These are phyloP conservation scores for Albifimbria verrucaria DNA, from an alignment of 2,329 filamentous ascomycete species.

Conservation along the genomic window DNA sequence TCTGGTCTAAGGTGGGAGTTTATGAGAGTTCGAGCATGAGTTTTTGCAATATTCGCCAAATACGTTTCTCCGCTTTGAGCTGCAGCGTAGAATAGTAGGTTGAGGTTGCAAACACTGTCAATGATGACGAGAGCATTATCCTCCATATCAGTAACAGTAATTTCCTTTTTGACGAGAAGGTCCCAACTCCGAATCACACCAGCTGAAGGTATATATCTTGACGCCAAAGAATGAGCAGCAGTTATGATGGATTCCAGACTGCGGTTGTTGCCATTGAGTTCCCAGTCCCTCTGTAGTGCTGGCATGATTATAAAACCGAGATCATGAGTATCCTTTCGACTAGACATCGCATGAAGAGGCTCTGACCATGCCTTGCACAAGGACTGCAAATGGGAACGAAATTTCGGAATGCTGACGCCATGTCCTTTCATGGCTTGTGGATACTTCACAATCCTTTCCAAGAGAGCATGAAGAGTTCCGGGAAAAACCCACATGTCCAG, in stretches of 20 bases:
- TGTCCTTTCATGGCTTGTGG: conserved; percentile 12
- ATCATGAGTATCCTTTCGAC: conserved; percentile 49
- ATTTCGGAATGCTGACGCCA: conserved; percentile 3
- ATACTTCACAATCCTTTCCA: conserved; percentile 29
- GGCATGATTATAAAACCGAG: conserved; percentile 52
- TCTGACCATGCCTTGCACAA: conserved; percentile 1
- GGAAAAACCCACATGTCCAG: conserved; percentile 43
- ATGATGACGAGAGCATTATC: conserved; percentile 36
- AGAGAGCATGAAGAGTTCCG: conserved; percentile 28
- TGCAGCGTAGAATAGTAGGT: conserved; percentile 35
- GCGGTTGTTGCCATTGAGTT: conserved; percentile 36
- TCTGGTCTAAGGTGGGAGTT: conserved; percentile 35
- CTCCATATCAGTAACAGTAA: conserved; percentile 21
- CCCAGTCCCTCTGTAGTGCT: conserved; percentile 42
- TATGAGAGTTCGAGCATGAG: conserved; percentile 36
- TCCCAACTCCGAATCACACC: conserved; percentile 49
- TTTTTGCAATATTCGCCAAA: conserved; percentile 31
- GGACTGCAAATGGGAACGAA: neutral
- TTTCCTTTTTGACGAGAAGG: conserved; percentile 25
- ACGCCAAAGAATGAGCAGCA: conserved; percentile 41
- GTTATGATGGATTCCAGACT: conserved; percentile 37
- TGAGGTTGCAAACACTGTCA: conserved; percentile 39
- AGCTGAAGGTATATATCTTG: conserved; percentile 35
- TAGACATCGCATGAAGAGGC: conserved; percentile 33
- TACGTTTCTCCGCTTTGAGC: conserved; percentile 22